A percentile compares a stretch with the other conserved stretches of the same genome.
These are phyloP conservation scores for Fusarium humuli DNA, from an alignment of 2,329 filamentous ascomycete genomes.

Conservation along the genomic window DNA sequence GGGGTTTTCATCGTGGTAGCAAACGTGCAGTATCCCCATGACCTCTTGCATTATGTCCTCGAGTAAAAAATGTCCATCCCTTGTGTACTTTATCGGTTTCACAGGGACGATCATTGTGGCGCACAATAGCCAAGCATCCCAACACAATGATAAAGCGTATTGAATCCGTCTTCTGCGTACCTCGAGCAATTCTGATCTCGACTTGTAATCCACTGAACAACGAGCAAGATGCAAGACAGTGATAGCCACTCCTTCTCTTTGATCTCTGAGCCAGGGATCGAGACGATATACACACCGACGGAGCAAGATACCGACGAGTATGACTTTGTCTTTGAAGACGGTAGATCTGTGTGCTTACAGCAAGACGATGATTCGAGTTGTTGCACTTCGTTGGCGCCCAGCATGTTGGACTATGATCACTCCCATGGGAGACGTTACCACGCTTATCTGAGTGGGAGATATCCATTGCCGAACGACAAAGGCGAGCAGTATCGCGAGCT, in stretches of 20 bases:
- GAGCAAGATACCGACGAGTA: slow-evolving; percentile 49
- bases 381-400: slow-evolving; percentile 51
- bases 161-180: slow-evolving; percentile 11
- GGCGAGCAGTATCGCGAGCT: slow-evolving; percentile 60
- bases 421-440: slow-evolving; percentile 56
- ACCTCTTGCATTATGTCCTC: slow-evolving; percentile 24
- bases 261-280: slow-evolving; percentile 46
- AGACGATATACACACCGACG: slow-evolving; percentile 41
- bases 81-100: slow-evolving; percentile 32
- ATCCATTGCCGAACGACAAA: slow-evolving; percentile 61
- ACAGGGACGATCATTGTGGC: slow-evolving; percentile 33
- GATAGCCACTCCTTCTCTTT: slow-evolving; percentile 48
- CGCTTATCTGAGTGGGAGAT: slow-evolving; percentile 57
- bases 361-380: slow-evolving; percentile 46
- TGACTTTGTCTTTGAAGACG: slow-evolving; percentile 45
- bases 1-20: slow-evolving; percentile 26
- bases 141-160: slow-evolving; percentile 36
- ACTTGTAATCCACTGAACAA: not conserved
- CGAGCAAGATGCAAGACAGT: slow-evolving; percentile 41
- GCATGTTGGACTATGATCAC: slow-evolving; percentile 51
- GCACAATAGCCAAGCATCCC: slow-evolving; percentile 20
- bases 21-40: slow-evolving; percentile 33
- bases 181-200: not conserved
- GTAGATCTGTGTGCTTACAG: slow-evolving; percentile 35
- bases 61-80: slow-evolving; percentile 13